These are phyloP conservation scores for Aschersonia sp. DNA, from an alignment of 2,329 filamentous ascomycete species.

Conservation along the genomic window DNA sequence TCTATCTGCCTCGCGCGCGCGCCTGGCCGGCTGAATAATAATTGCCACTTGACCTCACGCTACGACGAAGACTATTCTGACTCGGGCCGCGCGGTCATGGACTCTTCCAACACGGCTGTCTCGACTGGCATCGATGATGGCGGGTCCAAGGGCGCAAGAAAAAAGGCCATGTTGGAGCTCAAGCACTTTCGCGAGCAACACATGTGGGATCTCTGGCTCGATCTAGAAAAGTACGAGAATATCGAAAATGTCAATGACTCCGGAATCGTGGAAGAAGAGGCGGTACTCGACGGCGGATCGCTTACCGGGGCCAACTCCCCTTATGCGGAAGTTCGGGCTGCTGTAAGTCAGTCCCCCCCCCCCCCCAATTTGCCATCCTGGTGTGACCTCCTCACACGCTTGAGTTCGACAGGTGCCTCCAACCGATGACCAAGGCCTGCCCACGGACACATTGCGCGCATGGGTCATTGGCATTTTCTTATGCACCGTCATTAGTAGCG, in stretches of 20 bases:
- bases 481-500: constrained; percentile 37
- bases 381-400: not conserved
- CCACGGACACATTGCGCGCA: constrained; percentile 41
- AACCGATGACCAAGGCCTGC: constrained; percentile 35
- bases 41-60: not conserved
- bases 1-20: not conserved
- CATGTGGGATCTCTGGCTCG: constrained; percentile 41
- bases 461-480: constrained; percentile 42
- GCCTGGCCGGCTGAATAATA: not conserved
- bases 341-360: constrained; percentile 5
- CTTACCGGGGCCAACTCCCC: constrained; percentile 36
- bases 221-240: constrained; percentile 32
- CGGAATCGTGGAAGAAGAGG: constrained; percentile 27
- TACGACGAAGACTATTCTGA: not conserved
- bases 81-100: not conserved
- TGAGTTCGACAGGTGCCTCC: constrained; percentile 7
- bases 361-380: not conserved
- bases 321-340: constrained; percentile 12
- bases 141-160: not conserved
- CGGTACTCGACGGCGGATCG: constrained; percentile 28
- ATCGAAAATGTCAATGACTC: constrained; percentile 27
- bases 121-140: not conserved
- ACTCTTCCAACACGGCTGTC: not conserved
- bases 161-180: constrained; percentile 9
- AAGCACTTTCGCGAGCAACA: constrained; percentile 32